Evolutionary conservation across 192 early-diverging fungal genomes (phyloP).

Genomic region (Rhizophagus clarus): DNA sequence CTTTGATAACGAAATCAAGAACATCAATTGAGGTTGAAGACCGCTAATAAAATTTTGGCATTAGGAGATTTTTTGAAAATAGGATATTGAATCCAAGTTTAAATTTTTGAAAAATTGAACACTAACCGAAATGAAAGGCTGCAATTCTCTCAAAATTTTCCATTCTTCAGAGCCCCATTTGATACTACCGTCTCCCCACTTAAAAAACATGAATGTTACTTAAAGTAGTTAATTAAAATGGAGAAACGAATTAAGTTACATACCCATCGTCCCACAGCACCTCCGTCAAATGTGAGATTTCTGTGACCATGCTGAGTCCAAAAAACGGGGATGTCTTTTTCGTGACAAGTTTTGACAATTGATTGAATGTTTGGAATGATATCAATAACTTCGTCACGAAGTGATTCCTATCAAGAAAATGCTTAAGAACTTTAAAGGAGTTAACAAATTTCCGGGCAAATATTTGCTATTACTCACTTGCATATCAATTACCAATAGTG

Average conservation of each 20-base stretch:
- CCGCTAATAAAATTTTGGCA: not conserved
- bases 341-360: not conserved
- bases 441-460: no score
- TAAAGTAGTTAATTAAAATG: not conserved
- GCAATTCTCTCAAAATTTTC: not conserved
- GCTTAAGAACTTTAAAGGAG: not conserved
- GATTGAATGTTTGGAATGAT: not conserved
- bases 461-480: no score
- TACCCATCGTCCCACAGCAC: not conserved
- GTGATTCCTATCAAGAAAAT: not conserved
- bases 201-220: not conserved
- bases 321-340: not conserved
- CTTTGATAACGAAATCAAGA: not conserved
- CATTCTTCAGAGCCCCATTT: slow-evolving; percentile 3
- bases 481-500: no score
- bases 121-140: not conserved
- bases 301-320: not conserved
- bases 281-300: slow-evolving; percentile 3
- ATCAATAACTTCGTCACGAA: not conserved
- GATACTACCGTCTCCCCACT: not conserved
- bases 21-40: not conserved
- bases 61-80: not conserved
- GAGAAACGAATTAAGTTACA: not conserved
- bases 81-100: not conserved
- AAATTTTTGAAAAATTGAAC: not conserved